phyloP scores from a whole-genome alignment of 1,284 basidiomycete species.

The Apiotrichum veenhuisii region DNA sequence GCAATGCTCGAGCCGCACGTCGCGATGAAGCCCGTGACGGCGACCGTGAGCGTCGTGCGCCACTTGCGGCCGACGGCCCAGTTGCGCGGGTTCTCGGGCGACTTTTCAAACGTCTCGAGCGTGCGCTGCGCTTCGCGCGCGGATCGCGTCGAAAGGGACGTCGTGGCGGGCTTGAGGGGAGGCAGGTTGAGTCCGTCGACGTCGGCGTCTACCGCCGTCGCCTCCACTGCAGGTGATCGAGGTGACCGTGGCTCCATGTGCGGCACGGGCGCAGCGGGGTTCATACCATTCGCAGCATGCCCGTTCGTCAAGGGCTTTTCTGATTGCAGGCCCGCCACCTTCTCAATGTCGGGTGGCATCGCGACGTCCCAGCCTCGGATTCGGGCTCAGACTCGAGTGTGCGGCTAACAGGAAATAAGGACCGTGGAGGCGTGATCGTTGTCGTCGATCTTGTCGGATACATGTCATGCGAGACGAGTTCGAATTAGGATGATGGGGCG shows the following conservation, averaged over 20 bases:
- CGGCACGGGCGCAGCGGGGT: too few species aligned
- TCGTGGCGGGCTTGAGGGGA: slow-evolving; percentile 13
- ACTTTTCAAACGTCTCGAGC: slow-evolving; percentile 27
- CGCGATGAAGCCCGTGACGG: slow-evolving; percentile 44
- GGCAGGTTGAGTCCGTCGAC: neutral
- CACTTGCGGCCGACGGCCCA: slow-evolving; percentile 35
- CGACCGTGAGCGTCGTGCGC: slow-evolving; percentile 33
- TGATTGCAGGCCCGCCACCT: neutral
- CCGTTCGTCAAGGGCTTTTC: neutral
- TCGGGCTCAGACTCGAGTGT: too few species aligned
- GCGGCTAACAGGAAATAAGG: too few species aligned
- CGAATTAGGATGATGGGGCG: too few species aligned
- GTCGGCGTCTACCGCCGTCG: too few species aligned
- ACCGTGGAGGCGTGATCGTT: neutral
- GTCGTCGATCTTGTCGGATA: neutral
- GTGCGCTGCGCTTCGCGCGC: slow-evolving; percentile 27
- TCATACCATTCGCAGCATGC: too few species aligned
- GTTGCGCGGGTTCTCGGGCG: slow-evolving; percentile 39
- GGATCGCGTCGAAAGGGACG: slow-evolving; percentile 22
- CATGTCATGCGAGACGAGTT: neutral
- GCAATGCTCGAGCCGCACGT: slow-evolving; percentile 43
- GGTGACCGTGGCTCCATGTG: too few species aligned
- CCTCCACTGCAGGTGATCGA: too few species aligned
- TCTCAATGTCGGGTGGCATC: neutral
- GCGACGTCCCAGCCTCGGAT: neutral